Conservation (phyloP, 2,329 filamentous ascomycete genomes). For the Ophiostoma populinum region DNA sequence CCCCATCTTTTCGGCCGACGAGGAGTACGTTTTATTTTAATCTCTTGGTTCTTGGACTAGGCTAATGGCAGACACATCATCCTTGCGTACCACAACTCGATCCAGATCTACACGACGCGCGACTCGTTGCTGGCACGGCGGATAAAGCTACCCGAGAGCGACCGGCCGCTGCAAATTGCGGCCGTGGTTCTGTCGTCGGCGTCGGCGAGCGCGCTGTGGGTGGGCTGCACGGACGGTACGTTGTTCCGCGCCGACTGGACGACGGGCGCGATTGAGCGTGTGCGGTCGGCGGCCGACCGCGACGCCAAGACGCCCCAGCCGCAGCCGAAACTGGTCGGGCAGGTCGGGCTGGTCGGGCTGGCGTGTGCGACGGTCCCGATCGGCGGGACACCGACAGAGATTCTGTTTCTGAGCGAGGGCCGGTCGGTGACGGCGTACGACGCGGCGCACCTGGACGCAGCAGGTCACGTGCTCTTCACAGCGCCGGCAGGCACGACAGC, state of each 20-base stretch:
- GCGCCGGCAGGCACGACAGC: neutral
- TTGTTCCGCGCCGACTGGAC: conserved; percentile 44
- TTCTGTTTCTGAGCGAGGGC: conserved; percentile 30
- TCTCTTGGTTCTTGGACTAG: neutral
- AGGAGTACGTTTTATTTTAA: conserved; percentile 29
- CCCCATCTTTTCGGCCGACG: conserved; percentile 42
- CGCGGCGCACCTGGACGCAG: conserved; percentile 3
- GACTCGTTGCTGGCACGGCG: conserved; percentile 67
- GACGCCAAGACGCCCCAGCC: conserved; percentile 19
- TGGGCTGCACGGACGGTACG: conserved; percentile 38
- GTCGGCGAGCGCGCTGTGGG: conserved; percentile 35
- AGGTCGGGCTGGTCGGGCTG: conserved; percentile 30
- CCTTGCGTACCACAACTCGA: conserved; percentile 52
- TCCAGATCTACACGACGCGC: conserved; percentile 65
- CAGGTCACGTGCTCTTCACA: conserved; percentile 8
- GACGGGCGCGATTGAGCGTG: conserved; percentile 22
- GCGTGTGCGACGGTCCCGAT: conserved; percentile 23
- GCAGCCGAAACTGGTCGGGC: too few relatives aligned
- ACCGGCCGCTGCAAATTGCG: conserved; percentile 19
- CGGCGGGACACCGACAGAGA: conserved; percentile 21
- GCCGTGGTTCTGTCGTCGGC: conserved; percentile 24
- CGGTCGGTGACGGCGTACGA: conserved; percentile 30
- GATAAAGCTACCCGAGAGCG: conserved; percentile 35
- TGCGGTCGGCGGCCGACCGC: conserved; percentile 17
- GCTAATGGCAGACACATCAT: conserved; percentile 41